Percentiles rank a stretch among this genome's conserved stretches.
Conservation (phyloP, 1,139 yeast species). For the Nakaseomyces sp. region DNA sequence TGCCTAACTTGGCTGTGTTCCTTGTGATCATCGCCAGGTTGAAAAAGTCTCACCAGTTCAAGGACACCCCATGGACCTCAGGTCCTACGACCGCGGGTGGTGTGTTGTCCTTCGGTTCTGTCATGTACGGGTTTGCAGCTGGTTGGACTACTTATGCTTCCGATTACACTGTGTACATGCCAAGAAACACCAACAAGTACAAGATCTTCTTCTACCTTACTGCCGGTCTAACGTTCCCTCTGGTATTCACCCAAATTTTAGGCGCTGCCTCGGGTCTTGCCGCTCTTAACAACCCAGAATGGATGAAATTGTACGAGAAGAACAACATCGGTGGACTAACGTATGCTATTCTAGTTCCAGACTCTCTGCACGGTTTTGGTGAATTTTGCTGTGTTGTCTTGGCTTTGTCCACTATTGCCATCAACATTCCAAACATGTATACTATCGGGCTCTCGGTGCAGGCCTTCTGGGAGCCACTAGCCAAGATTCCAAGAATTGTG, state of each 20-base stretch:
- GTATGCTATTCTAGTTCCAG: slow-evolving; percentile 63
- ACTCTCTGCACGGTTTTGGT: slow-evolving; percentile 82
- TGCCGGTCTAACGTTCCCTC: slow-evolving; percentile 57
- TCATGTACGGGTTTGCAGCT: slow-evolving; percentile 82
- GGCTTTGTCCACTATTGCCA: slow-evolving; percentile 78
- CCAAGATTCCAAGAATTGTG: slow-evolving; percentile 65
- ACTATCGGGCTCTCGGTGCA: slow-evolving; percentile 84
- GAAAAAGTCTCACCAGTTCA: slow-evolving; percentile 56
- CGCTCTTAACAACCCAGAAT: slow-evolving; percentile 33
- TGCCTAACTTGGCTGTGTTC: slow-evolving; percentile 68
- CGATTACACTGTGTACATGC: slow-evolving; percentile 85
- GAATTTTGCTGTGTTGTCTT: slow-evolving; percentile 82
- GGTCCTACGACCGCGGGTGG: slow-evolving; percentile 63
- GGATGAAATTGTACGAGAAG: slow-evolving; percentile 37
- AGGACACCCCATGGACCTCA: slow-evolving; percentile 33
- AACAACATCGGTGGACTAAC: slow-evolving; percentile 72
- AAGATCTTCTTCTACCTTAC: slow-evolving; percentile 58
- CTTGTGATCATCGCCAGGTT: slow-evolving; percentile 72
- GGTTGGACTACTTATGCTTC: slow-evolving; percentile 95
- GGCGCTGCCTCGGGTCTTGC: slow-evolving; percentile 89
- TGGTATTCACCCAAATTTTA: slow-evolving; percentile 62
- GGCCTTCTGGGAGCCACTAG: slow-evolving; percentile 66
- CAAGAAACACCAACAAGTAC: slow-evolving; percentile 46
- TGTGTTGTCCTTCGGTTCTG: slow-evolving; percentile 77
- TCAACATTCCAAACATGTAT: slow-evolving; percentile 89